phyloP scores from a whole-genome alignment of 768 basidiomycete species.

The Xerocomellus chrysenteron region DNA sequence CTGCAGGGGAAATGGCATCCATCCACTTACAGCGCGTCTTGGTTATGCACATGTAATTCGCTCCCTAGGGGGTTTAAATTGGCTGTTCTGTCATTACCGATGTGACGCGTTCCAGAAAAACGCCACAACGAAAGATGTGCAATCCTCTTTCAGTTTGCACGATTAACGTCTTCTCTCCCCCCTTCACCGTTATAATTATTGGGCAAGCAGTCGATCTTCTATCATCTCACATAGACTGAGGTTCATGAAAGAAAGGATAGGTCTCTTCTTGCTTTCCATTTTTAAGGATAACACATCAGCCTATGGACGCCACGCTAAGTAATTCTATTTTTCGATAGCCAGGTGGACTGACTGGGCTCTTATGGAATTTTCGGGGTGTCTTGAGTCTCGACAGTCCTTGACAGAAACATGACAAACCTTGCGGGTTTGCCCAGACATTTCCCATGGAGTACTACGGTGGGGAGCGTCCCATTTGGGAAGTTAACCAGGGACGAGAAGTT shows the following conservation, averaged over 20 bases:
- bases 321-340: neutral
- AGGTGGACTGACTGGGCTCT: neutral
- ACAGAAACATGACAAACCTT: neutral
- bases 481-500: neutral
- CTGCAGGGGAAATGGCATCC: conserved; percentile 2
- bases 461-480: neutral
- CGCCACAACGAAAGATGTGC: neutral
- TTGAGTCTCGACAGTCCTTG: neutral
- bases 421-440: neutral
- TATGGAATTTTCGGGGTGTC: neutral
- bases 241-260: neutral
- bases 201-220: conserved; percentile 6
- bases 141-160: neutral
- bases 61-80: neutral
- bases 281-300: neutral
- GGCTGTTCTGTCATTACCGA: conserved; percentile 18
- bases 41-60: conserved; percentile 7
- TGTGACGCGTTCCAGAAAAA: conserved; percentile 10
- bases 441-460: neutral
- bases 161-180: conserved; percentile 3
- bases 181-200: neutral
- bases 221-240: neutral
- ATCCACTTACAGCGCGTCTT: conserved; percentile 4
- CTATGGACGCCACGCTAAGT: neutral
- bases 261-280: neutral